Base-by-base conservation (phyloP, 2,329 filamentous ascomycete species). In the Colletotrichum gigasporum region DNA sequence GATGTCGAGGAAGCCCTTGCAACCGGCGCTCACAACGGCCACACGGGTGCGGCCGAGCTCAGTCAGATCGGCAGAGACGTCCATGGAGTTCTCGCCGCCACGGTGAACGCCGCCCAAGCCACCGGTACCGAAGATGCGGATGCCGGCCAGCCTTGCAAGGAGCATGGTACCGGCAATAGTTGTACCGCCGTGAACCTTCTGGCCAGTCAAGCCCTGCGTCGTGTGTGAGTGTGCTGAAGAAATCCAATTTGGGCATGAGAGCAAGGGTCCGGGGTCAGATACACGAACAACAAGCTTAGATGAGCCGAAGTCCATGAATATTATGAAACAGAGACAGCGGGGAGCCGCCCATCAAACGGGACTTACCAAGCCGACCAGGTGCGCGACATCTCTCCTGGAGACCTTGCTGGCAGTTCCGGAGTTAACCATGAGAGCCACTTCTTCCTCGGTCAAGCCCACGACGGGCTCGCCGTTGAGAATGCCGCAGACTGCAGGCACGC, bases 1-100 rank as follows among this genome's bases (percentile, higher is more conserved):
- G 64, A 97, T 94, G 74, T 99, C 96, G 35, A 99, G 83, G 76
- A 99, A 98, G 67, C 95, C 96, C 80, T 99, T 99, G 80, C 93
- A 96, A 12, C 96, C 96, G 68, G 92, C 93, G 76, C 91, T 92
- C 54, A 99, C 83, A 2, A 99, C 94, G 24, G 94, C 91, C 54
- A 99, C 90, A 10, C 92, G 88, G 7, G 94, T 97, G 62, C 94
- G 87, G 14, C 96, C 94, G 52, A 99, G 87, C 82, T 98, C 96
- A 4, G 93, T 97, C 65, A 99, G 84, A 78, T 99, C 96, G 39
- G 96, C 95, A 65, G 95, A 98, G 67, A 99, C 88, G 75, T 99
- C 96, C 89, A 98, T 91, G 7, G 91, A 92, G 69, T 85, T 85
- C 75, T 97, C 91, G 48, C 90, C 96, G 56, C 93, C 94, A 44